Percentiles rank a stretch among this genome's conserved stretches.
Evolutionary conservation across 2,329 filamentous ascomycete genomes (phyloP).

Genomic region (Ceratocystis eucalypticola): DNA sequence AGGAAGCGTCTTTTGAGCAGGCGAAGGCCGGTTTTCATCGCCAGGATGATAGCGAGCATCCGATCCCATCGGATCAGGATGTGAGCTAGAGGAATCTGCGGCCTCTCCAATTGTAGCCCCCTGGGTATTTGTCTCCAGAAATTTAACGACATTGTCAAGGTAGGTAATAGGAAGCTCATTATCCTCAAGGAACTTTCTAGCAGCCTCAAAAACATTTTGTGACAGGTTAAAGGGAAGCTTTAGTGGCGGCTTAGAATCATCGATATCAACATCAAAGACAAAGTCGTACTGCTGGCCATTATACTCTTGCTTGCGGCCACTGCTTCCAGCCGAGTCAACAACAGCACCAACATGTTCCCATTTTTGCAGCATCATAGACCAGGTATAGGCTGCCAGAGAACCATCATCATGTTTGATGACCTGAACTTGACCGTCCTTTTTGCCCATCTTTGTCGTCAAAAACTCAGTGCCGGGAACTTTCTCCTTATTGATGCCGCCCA

Average conservation of each 20-base stretch:
- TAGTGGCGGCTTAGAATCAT: conserved; percentile 81
- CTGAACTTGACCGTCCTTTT: conserved; percentile 91
- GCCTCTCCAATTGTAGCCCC: conserved; percentile 63
- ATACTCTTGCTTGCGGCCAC: conserved; percentile 61
- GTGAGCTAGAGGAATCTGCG: conserved; percentile 26
- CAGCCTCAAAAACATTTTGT: conserved; percentile 83
- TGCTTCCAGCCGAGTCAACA: conserved; percentile 75
- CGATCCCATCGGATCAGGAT: conserved; percentile 61
- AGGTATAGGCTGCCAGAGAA: conserved; percentile 73
- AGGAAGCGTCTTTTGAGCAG: conserved; percentile 47
- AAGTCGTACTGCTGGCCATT: conserved; percentile 85
- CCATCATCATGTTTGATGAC: conserved; percentile 78
- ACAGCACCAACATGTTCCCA: conserved; percentile 92
- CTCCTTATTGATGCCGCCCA: conserved; percentile 79
- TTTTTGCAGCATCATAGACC: conserved; percentile 57
- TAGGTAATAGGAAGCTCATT: conserved; percentile 81
- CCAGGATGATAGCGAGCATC: conserved; percentile 69
- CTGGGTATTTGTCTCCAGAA: conserved; percentile 80
- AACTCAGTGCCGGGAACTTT: conserved; percentile 82
- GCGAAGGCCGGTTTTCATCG: conserved; percentile 33
- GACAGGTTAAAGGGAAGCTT: conserved; percentile 91
- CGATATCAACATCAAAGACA: conserved; percentile 92
- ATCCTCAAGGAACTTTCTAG: conserved; percentile 77
- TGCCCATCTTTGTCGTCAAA: conserved; percentile 64
- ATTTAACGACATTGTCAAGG: conserved; percentile 82